These are phyloP conservation scores for Coemansia sp. DNA, from an alignment of 371 early-diverging fungal species.

Conservation along the genomic window DNA sequence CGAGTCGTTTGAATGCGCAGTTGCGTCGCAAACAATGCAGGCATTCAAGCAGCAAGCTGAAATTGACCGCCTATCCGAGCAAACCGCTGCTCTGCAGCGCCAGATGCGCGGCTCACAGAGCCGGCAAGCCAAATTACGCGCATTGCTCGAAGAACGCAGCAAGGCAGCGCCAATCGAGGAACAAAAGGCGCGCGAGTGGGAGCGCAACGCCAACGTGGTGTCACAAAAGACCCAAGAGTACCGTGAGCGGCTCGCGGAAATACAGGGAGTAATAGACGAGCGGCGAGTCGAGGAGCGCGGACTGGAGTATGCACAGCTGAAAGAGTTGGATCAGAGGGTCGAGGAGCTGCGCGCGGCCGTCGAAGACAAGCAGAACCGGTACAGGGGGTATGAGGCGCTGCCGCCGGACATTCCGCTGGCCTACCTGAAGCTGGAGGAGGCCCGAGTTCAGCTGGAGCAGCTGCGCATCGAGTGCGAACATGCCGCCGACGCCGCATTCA, in stretches of 20 bases:
- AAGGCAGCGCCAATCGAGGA: constrained; percentile 22
- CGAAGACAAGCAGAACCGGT: constrained; percentile 9
- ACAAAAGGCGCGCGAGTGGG: constrained; percentile 47
- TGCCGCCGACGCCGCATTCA: constrained; percentile 31
- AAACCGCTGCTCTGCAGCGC: neutral
- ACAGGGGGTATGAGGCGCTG: constrained; percentile 33
- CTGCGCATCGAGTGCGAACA: constrained; percentile 36
- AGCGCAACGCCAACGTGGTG: constrained; percentile 32
- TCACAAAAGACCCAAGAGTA: constrained; percentile 34
- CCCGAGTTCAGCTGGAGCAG: constrained; percentile 25
- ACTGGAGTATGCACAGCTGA: constrained; percentile 25
- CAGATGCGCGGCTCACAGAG: constrained; percentile 18
- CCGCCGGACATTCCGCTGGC: constrained; percentile 45
- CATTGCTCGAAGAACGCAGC: constrained; percentile 17
- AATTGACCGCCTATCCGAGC: neutral
- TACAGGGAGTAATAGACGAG: neutral
- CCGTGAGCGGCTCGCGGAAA: constrained; percentile 11
- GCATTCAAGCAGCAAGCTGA: constrained; percentile 15
- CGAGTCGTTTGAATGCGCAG: constrained; percentile 34
- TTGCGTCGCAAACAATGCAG: constrained; percentile 16
- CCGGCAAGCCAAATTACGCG: constrained; percentile 17
- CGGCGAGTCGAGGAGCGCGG: constrained; percentile 6
- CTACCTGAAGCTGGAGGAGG: constrained; percentile 38
- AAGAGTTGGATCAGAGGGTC: constrained; percentile 12
- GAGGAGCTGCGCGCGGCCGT: constrained; percentile 10